A percentile compares a stretch with the other conserved stretches of the same genome.
phyloP scores from a whole-genome alignment of 164 flowering plant species.

The Umbilicus rupestris region DNA sequence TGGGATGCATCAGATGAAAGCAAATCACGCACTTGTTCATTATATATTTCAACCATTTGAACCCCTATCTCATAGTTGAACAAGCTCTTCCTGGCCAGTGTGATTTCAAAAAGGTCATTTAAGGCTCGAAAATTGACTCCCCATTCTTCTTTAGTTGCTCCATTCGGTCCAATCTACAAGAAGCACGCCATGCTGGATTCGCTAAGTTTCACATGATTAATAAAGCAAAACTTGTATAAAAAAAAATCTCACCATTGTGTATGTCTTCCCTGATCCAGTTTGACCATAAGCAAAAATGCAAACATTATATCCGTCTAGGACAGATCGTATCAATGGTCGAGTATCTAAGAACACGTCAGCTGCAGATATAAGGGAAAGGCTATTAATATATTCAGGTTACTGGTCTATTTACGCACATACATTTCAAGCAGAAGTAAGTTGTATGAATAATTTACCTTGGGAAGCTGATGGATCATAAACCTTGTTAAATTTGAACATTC shows the following conservation, averaged over 20 bases:
- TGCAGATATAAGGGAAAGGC: slow-evolving; percentile 21
- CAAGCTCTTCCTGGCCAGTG: slow-evolving; percentile 37
- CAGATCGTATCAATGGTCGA: slow-evolving; percentile 70
- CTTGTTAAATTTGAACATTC: slow-evolving; percentile 73
- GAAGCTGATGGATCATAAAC: slow-evolving; percentile 65
- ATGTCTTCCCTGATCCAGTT: slow-evolving; percentile 95
- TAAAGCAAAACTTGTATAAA: not conserved
- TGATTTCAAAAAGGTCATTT: slow-evolving; percentile 50
- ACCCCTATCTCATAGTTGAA: slow-evolving; percentile 46
- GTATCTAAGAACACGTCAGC: slow-evolving; percentile 77
- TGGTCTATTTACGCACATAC: too few species aligned
- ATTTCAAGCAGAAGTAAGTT: too few species aligned
- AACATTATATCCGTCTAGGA: slow-evolving; percentile 88
- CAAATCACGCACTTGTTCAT: slow-evolving; percentile 74
- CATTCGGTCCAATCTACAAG: slow-evolving; percentile 47
- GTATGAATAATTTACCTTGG: slow-evolving; percentile 50
- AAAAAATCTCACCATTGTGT: slow-evolving; percentile 62
- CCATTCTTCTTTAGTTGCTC: slow-evolving; percentile 38
- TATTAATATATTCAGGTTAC: too few species aligned
- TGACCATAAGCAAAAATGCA: slow-evolving; percentile 99
- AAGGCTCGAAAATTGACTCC: slow-evolving; percentile 71
- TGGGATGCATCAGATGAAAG: slow-evolving; percentile 33
- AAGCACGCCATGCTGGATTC: not conserved
- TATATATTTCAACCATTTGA: slow-evolving; percentile 73
- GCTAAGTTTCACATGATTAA: not conserved